Evolutionary conservation across 192 early-diverging fungal species (phyloP), one percentile per base, ranked within the genome.

Genomic region (Coemansia sp.): DNA sequence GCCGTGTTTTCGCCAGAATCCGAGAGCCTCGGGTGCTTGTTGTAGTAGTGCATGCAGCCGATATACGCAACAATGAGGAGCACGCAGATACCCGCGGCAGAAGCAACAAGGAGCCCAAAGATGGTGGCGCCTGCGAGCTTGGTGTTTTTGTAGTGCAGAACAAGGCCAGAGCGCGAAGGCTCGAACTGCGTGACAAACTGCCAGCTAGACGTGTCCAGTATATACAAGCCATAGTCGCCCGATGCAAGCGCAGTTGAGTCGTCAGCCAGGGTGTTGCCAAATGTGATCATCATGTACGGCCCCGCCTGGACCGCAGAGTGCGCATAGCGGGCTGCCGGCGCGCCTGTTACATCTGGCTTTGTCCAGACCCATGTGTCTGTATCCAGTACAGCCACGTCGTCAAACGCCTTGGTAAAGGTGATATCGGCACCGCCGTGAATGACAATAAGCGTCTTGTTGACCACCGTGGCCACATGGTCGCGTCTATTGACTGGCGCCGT

Each of bases 351-450:
- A 2, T 49, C 29, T 11, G 72, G 72, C 14, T 20, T 49, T 3
- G 50, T 47, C 81, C 81, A 83, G 4, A 28, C 39, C 81, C 81
- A 83, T 3, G 81, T 72, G 13, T 58, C 55, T 0, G 68, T 83
- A 34, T 83, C 59, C 9, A 83, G 66, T 18, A 83, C 70, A 6
- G 81, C 81, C 2, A 83, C 67, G 23, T 83, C 81, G 58, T 25
- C 58, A 19, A 78, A 58, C 4, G 72, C 75, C 11, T 39, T 49
- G 9, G 47, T 64, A 48, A 72, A 62, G 48, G 75, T 51, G 20
- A 55, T 49, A 28, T 65, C 58, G 39, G 70, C 57, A 25, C 75
- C 75, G 29, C 81, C 81, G 45, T 78, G 75, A 5, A 78, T 30
- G n/a, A 78, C 72, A 27, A 83, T 75, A 25, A 58, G 28, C 0